Evolutionary conservation across 1,284 basidiomycete genomes (phyloP).

Genomic region (Exsudoporus floridanus): DNA sequence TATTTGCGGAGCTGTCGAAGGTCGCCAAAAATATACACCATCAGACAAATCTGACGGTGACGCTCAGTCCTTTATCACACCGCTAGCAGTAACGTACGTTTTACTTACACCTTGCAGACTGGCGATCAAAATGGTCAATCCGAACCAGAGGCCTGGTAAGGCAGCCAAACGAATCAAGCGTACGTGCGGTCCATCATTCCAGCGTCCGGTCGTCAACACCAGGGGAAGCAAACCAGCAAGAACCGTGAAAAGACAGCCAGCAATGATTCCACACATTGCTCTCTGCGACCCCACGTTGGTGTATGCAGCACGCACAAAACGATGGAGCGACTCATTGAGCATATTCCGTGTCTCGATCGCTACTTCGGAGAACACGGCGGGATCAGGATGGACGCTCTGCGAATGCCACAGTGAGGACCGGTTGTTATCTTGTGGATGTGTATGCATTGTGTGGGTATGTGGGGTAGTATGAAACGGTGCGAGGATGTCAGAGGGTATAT

Average conservation of each 20-base stretch:
- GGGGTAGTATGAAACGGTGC: constrained; percentile 52
- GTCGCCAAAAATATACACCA: constrained; percentile 80
- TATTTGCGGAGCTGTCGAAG: constrained; percentile 74
- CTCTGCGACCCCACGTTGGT: constrained; percentile 75
- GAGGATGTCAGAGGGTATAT: constrained; percentile 63
- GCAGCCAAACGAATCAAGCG: constrained; percentile 61
- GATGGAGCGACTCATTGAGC: constrained; percentile 61
- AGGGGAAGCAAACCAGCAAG: constrained; percentile 39
- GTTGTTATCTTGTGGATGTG: constrained; percentile 15
- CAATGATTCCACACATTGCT: constrained; percentile 66
- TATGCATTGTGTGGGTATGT: constrained; percentile 34
- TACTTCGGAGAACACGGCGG: constrained; percentile 59
- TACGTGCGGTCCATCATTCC: constrained; percentile 51
- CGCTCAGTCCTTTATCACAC: not conserved
- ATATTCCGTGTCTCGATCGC: constrained; percentile 54
- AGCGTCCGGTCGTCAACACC: constrained; percentile 27
- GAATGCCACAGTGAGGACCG: constrained; percentile 27
- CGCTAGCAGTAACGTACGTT: not conserved
- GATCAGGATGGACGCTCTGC: constrained; percentile 54
- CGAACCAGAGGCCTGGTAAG: constrained; percentile 68
- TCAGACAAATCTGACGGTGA: constrained; percentile 47
- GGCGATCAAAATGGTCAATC: constrained; percentile 59
- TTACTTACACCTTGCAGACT: constrained; percentile 59
- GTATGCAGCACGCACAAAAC: constrained; percentile 67
- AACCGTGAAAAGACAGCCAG: constrained; percentile 46